These are phyloP conservation scores for Termitomyces sp. DNA, from an alignment of 768 basidiomycete species.

Conservation along the genomic window DNA sequence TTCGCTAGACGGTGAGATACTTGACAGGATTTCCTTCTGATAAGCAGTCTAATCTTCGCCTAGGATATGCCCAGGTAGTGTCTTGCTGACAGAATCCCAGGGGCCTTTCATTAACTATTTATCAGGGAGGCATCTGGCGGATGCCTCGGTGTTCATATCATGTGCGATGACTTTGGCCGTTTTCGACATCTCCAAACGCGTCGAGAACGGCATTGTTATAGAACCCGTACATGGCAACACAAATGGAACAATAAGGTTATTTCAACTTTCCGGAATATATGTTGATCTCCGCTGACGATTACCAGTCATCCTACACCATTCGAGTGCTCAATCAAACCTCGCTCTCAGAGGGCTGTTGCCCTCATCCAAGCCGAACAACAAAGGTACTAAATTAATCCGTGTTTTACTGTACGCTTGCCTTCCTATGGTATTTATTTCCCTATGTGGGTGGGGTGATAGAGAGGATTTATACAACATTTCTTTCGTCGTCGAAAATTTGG, in stretches of 20 bases:
- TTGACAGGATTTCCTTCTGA: not conserved
- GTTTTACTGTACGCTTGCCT: not conserved
- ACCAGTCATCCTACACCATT: conserved; percentile 54
- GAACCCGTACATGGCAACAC: conserved; percentile 54
- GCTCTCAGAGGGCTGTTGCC: conserved; percentile 46
- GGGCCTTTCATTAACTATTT: conserved; percentile 3
- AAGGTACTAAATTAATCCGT: not conserved
- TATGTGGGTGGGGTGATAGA: too few relatives aligned
- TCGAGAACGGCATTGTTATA: conserved; percentile 39
- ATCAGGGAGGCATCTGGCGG: conserved; percentile 50
- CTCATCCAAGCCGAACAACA: conserved; percentile 46
- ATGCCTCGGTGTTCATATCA: conserved; percentile 49
- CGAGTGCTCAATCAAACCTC: too few relatives aligned
- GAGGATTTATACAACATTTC: too few relatives aligned
- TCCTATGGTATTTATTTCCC: too few relatives aligned
- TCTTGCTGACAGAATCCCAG: too few relatives aligned
- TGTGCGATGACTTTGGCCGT: conserved; percentile 49
- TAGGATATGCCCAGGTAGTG: too few relatives aligned
- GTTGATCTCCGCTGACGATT: too few relatives aligned
- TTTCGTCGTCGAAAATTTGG: too few relatives aligned
- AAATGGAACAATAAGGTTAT: conserved; percentile 57
- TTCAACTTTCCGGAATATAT: not conserved
- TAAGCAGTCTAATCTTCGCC: too few relatives aligned
- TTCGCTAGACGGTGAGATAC: conserved; percentile 57
- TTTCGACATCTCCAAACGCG: conserved; percentile 44